Percentiles rank a stretch among this genome's conserved stretches.
Evolutionary conservation across 768 basidiomycete species (phyloP).

Genomic region (Lanmaoa pseudosensibilis): DNA sequence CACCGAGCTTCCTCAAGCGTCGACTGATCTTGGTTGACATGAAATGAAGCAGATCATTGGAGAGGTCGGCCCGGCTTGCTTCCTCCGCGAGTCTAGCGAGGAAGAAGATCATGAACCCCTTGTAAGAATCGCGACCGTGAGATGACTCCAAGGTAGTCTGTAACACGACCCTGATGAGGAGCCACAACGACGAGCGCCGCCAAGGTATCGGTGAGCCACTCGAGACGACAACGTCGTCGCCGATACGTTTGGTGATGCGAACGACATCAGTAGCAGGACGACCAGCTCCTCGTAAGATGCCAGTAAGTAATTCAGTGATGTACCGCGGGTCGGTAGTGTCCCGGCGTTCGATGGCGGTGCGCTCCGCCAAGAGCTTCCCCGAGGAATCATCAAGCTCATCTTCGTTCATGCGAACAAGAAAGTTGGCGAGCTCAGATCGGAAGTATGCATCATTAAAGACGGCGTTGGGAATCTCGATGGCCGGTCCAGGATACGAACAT

Average conservation of each 20-base stretch:
- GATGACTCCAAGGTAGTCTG: conserved; percentile 31
- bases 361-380: not conserved
- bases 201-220: conserved; percentile 26
- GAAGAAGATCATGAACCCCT: conserved; percentile 47
- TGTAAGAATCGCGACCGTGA: conserved; percentile 36
- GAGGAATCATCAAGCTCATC: conserved; percentile 26
- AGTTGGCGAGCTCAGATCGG: conserved; percentile 36
- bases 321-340: conserved; percentile 39
- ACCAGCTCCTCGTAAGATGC: conserved; percentile 41
- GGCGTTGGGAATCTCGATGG: conserved; percentile 35
- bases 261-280: conserved; percentile 9
- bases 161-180: conserved; percentile 34
- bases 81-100: conserved; percentile 28
- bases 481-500: conserved; percentile 46
- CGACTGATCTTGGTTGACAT: conserved; percentile 31
- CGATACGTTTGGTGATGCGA: conserved; percentile 34
- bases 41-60: conserved; percentile 30
- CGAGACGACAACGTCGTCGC: conserved; percentile 32
- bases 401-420: conserved; percentile 36
- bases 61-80: conserved; percentile 12
- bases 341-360: not conserved
- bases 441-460: conserved; percentile 33
- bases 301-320: conserved; percentile 46
- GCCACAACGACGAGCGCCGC: conserved; percentile 39
- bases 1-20: conserved; percentile 27